A percentile compares a stretch with the other conserved stretches of the same genome.
Evolutionary conservation across 768 basidiomycete genomes (phyloP).

Genomic region (Zangia roseola): DNA sequence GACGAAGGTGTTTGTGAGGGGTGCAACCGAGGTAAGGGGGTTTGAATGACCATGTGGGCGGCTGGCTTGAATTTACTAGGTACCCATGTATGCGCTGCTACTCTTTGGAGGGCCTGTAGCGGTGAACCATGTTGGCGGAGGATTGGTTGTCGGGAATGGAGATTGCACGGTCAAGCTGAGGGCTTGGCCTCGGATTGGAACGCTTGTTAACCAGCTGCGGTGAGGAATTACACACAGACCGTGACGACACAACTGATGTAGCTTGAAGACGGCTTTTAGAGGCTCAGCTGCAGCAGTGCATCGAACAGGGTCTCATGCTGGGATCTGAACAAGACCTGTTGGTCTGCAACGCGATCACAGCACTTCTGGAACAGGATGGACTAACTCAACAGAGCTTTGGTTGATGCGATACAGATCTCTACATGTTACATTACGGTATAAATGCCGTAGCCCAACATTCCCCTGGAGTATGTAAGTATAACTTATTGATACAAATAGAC

Average conservation of each 20-base stretch:
- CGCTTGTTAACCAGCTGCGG: constrained; percentile 85
- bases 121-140: constrained; percentile 80
- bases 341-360: constrained; percentile 48
- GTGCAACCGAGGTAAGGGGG: constrained; percentile 76
- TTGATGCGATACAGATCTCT: constrained; percentile 14
- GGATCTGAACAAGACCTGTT: constrained; percentile 49
- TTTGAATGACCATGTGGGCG: not conserved
- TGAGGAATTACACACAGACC: constrained; percentile 29
- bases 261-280: constrained; percentile 63
- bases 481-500: constrained; percentile 8
- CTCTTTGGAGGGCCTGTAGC: constrained; percentile 80
- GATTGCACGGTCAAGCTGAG: constrained; percentile 58
- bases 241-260: not conserved
- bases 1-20: constrained; percentile 80
- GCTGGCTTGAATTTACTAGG: constrained; percentile 37
- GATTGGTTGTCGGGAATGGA: constrained; percentile 58
- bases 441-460: no score
- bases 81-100: constrained; percentile 84
- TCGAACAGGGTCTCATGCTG: constrained; percentile 59
- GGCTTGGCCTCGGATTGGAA: constrained; percentile 89
- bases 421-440: constrained; percentile 1
- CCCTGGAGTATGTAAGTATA: constrained; percentile 1
- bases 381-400: constrained; percentile 14
- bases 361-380: constrained; percentile 39
- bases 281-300: constrained; percentile 58